Base-by-base conservation (phyloP, 2,329 filamentous ascomycete genomes). In the Neophaeococcomyces aloes region DNA sequence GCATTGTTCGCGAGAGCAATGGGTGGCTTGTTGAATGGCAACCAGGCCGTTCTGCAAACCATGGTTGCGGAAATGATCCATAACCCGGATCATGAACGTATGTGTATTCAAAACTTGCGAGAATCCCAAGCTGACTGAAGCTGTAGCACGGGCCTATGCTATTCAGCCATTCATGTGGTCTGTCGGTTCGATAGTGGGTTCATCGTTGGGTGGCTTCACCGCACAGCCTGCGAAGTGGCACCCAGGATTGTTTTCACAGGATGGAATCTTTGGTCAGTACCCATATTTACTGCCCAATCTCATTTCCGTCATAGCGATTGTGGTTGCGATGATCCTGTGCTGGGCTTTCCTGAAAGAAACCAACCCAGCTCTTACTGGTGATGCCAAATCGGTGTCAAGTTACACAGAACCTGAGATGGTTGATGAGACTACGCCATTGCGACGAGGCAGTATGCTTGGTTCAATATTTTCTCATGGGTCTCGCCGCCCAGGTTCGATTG, bases 11-110 rank as follows among this genome's bases (percentile, higher is more conserved):
- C 65, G 10, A 52, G 65, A 4, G 64, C 66, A 38, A 54, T 68
- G 11, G 81, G 81, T 0, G 83, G 83, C 0, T 64, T 74, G 5
- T 60, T 83, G 36, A 86, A 85, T 57, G 81, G 80, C 2, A 86
- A 85, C 56, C 73, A 83, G 2, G 81, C 80, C 0, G 79, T 86
- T 4, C 80, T 86, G 77, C 67, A 81, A 48, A 84, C 79, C 5
- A 80, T 84, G 73, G 81, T 84, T 34, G 74, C 75, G 1, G 82
- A 86, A 60, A 79, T 83, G 32, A 75, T 86, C 23, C 69, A 72
- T 40, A 81, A 84, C 60, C 65, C 65, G 1, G 62, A 65, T 35
- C 65, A 68, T 44, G 65, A 68, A 45, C 65, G 60, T 60, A 50
- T 41, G 58, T 48, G 17, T 13, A 7, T 14, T 14, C 36, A 23